These are phyloP conservation scores for Pseudogymnoascus sp. DNA, from an alignment of 2,329 filamentous ascomycete species.

Conservation along the genomic window DNA sequence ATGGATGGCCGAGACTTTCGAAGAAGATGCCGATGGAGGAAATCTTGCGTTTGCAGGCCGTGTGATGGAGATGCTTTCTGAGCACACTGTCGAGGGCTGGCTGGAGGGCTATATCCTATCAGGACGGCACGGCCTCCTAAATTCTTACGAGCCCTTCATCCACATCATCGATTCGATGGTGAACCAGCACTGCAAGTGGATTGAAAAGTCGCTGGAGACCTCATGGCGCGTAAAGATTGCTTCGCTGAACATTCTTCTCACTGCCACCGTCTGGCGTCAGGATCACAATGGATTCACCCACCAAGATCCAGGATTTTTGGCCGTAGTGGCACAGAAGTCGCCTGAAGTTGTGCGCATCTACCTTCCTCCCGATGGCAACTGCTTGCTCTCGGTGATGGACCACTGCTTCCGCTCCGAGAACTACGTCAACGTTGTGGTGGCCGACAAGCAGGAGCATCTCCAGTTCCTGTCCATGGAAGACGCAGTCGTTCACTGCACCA, in stretches of 20 bases:
- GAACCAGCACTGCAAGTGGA: conserved; percentile 80
- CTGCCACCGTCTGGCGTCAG: conserved; percentile 72
- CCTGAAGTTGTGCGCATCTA: conserved; percentile 76
- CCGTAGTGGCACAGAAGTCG: conserved; percentile 72
- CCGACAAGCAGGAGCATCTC: conserved; percentile 72
- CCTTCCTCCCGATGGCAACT: conserved; percentile 73
- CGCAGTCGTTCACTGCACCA: conserved; percentile 68
- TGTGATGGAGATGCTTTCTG: conserved; percentile 79
- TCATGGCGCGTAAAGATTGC: conserved; percentile 68
- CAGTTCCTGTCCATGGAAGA: conserved; percentile 69
- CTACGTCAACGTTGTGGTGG: conserved; percentile 75
- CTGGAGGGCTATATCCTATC: conserved; percentile 71
- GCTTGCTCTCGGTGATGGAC: conserved; percentile 66
- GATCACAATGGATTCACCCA: conserved; percentile 81
- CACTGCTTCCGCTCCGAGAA: conserved; percentile 67
- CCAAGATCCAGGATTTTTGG: conserved; percentile 73
- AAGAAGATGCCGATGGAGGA: conserved; percentile 67
- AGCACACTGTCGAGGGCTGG: conserved; percentile 75
- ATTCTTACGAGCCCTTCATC: conserved; percentile 78
- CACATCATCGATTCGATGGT: conserved; percentile 82
- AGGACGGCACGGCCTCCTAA: conserved; percentile 67
- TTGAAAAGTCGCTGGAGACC: conserved; percentile 74
- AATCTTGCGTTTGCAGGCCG: conserved; percentile 62
- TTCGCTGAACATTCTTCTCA: conserved; percentile 73
- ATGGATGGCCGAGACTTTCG: conserved; percentile 72